Evolutionary conservation across 2,329 filamentous ascomycete species (phyloP).

Genomic region (Cercospora canescens): DNA sequence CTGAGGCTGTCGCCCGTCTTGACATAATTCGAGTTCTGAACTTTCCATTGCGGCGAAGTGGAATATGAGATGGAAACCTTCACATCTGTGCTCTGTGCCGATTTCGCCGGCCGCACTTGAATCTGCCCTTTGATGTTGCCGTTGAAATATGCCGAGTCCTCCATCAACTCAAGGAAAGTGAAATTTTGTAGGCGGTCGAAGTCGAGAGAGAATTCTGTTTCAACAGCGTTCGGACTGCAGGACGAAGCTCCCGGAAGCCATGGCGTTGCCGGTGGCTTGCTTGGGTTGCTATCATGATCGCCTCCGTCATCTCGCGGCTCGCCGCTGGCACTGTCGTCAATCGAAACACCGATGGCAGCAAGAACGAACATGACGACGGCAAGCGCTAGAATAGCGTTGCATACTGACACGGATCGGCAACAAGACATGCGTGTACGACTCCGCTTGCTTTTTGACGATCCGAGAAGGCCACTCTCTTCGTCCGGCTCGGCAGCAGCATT

Average conservation of each 20-base stretch:
- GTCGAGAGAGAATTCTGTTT: conserved; percentile 13
- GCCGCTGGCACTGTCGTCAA: background rate
- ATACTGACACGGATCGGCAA: conserved; percentile 11
- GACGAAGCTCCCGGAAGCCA: conserved; percentile 9
- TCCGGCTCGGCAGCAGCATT: background rate
- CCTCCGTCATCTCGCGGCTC: background rate
- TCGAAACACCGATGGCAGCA: background rate
- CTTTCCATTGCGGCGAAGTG: conserved; percentile 36
- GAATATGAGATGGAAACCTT: conserved; percentile 39
- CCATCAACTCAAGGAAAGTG: conserved; percentile 30
- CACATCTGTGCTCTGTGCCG: conserved; percentile 39
- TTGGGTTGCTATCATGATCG: background rate
- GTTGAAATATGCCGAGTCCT: conserved; percentile 20
- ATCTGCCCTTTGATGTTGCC: conserved; percentile 41
- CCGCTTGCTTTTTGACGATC: background rate
- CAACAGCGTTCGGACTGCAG: conserved; percentile 15
- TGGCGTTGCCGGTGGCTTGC: background rate
- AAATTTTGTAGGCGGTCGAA: conserved; percentile 25
- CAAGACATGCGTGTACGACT: background rate
- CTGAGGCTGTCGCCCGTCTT: conserved; percentile 22
- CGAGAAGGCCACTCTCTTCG: conserved; percentile 22
- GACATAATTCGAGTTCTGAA: conserved; percentile 35
- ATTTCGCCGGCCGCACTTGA: conserved; percentile 37
- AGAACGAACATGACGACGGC: conserved; percentile 6
- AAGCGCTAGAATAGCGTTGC: conserved; percentile 17